Base-by-base conservation (phyloP, 2,329 filamentous ascomycete species). In the Pyricularia grisea region DNA sequence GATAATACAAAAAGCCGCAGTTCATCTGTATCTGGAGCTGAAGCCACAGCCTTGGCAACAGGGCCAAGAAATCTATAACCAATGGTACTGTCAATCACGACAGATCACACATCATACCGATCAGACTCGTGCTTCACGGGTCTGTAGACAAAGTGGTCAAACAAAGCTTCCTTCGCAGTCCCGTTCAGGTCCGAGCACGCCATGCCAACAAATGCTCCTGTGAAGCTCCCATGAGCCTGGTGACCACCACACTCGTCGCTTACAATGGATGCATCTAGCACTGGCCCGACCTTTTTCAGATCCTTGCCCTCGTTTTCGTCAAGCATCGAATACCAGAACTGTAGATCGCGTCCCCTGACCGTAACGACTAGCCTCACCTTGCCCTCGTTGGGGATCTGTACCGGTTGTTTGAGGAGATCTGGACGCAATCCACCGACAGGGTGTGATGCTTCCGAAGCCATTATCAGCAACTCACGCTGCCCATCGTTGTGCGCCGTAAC, bases 231-330 rank as follows among this genome's bases (percentile, higher is more conserved):
- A 71, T 89, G 85, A 2, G 79, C 81, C 70, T 84, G 82, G 71
- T 89, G 86, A 0, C 87, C 87, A 11, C 87, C 87, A 69, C 87
- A 89, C 77, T 90, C 87, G 72, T 90, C 87, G 12, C 82, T 86
- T 9, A 89, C 70, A 17, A 89, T 84, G 7, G 84, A 85, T 0
- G 87, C 87, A 72, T 89, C 85, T 64, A 84, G 83, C 1, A 86
- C 82, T 0, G 84, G 84, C 0, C 87, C 87, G 66, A 89, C 79
- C 70, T 81, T 77, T 73, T 80, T 79, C 70, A 86, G 71, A 30
- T 79, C 76, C 65, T 50, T 67, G 14, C 25, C 42, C 6, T 23
- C n/a, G 3, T 30, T n/a, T 11, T 68, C 55, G 17, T 30, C 36
- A 23, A 27, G 72, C 0, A 88, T 74, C 0, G 83, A 82, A 68